Evolutionary conservation across 73 alveolate genomes (phyloP), one percentile per base, ranked within the genome.

Genomic region (Tetrahymena borealis): DNA sequence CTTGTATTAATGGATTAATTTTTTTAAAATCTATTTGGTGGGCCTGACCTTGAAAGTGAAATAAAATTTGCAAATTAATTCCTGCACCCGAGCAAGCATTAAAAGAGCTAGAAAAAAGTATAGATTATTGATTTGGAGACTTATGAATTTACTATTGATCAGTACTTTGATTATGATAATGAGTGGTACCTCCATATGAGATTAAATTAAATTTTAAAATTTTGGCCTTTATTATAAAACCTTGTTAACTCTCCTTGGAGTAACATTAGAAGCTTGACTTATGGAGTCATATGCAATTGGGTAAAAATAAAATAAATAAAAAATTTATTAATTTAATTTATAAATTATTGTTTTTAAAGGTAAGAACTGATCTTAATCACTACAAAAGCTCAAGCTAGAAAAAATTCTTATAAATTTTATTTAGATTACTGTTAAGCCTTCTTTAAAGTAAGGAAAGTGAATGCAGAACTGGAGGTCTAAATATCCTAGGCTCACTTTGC

Each of bases 391-490:
- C 85, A 60, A 60, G 28, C 37, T 20, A 20, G 28, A 60, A 60
- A 16, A 60, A 60, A n/a, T 60, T 60, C 28, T 18, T 60, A 4
- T 60, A 60, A 60, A 60, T 60, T n/a, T 60, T 60, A 60, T 60
- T 60, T 60, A 60, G 85, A 60, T 60, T 60, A n/a, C 37, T 96
- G 3, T 33, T 91, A 38, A 91, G 90, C 42, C 90, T 96, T 4
- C 96, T 96, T n/a, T 78, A 94, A 15, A 79, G 95, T 39, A 96
- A 94, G 77, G 98, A 96, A 90, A 90, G 95, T 38, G 98, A 96
- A 42, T 91, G 95, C 8, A 95, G 94, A 91, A 96, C 98, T 16
- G 98, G 98, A 31, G 98, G 98, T 0, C 93, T 95, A 7, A 95
- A 95, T 90, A 95, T 95, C 31, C 91, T 95, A 20, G 98, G 98